Evolutionary conservation across 1,284 basidiomycete species (phyloP), one percentile per base, ranked within the genome.

Genomic region (Sanghuangporus sanghuang): DNA sequence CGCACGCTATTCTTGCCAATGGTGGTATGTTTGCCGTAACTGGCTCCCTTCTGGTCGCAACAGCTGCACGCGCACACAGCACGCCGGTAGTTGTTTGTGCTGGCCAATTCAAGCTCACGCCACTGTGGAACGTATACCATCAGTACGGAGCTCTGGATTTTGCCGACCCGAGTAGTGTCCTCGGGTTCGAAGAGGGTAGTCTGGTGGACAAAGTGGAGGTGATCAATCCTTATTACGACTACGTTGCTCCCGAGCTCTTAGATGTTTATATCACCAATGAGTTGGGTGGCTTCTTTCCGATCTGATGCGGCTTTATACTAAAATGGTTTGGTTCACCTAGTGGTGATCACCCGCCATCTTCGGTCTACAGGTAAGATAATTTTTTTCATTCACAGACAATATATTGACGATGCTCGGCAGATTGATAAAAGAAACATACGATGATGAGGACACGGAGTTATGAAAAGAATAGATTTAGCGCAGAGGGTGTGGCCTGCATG

Each of bases 221-320:
- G 9, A 80, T 93, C 40, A 95, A 94, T 72, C 95, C 96, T 18
- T 92, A 92, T 71, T 98, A 93, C 73, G 96, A 99, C 75, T 96
- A 97, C 75, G 91, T 99, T 50, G 83, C 87, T 53, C 95, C 96
- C 11, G 93, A 97, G 72, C 77, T 97, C 66, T 85, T 99, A 61
- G 92, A 96, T 73, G 90, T 95, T 18, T 96, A 95, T 73, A 94
- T 98, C 70, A 98, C 96, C 9, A 99, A 99, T 70, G 92, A 96
- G 94, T 95, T 57, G 73, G 80, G 93, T 86, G 1, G 6, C 63
- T 60, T 61, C 52, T 27, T 21, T 57, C 53, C 48, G 65, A 42
- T 38, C 16, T 54, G 38, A 44, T 64, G 59, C 54, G 49, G 23
- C 50, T 27, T 55, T 55, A 64, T 9, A 57, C 54, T 67, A 32